Base-by-base conservation (phyloP, 2,329 filamentous ascomycete genomes). In the Leptographium galeiforme region DNA sequence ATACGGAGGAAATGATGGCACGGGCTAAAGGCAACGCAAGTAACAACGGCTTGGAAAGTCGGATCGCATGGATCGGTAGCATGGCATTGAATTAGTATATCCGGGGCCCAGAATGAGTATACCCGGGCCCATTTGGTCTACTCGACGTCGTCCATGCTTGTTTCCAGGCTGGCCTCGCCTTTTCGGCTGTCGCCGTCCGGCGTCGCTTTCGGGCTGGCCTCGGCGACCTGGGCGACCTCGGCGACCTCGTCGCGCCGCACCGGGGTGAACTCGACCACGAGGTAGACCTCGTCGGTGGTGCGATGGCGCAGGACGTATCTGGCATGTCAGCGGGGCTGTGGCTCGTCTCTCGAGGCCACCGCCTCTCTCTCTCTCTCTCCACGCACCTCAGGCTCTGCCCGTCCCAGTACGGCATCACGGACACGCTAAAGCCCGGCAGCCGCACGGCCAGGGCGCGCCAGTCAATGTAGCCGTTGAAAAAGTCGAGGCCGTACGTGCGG, bases 281-380 rank as follows among this genome's bases (percentile, higher is more conserved):
- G 80, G 61, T 95, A 87, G 16, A 87, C 77, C 38, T 87, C 78
- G 48, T 79, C 79, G 0, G 87, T 91, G 25, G 74, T 68, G 56
- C 80, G 81, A 68, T 96, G 87, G 64, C 90, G 91, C 63, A 97
- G 77, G 55, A 94, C 88, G 69, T 97, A 96, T 77, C 90, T 90
- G 47, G 52, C 16, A 47, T 53, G 54, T 58, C n/a, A 40, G 25
- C n/a, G n/a, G n/a, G n/a, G n/a, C n/a, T n/a, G n/a, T n/a, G n/a
- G n/a, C n/a, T n/a, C n/a, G n/a, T n/a, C 8, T 13, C 19, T 33
- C 48, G 32, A 19, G 6, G 44, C 12, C 14, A 16, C 44, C 11
- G 14, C 16, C 18, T 19, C 33, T 2, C 16, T 6, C 8, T 4
- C 18, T 19, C 33, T 2, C 16, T 6, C 8, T 4, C 2, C 14